These are phyloP conservation scores for Melastoma candidum DNA, from an alignment of 441 rosid genomes.

Conservation along the genomic window DNA sequence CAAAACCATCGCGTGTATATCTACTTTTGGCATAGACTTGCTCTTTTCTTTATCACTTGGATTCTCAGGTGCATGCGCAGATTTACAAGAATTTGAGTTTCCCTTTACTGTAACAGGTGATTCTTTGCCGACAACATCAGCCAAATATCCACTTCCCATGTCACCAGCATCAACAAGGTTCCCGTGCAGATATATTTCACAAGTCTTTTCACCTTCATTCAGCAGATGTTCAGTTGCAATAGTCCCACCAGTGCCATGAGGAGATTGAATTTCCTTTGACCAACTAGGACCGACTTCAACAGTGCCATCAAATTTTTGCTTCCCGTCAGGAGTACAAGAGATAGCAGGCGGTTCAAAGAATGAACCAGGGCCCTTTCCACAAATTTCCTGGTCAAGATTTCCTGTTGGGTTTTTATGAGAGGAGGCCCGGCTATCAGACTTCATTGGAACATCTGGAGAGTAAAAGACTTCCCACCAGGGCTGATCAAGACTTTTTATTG, in stretches of 20 bases:
- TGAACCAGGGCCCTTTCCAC: slow-evolving; percentile 21
- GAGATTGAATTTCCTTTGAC: slow-evolving; percentile 15
- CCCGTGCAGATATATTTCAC: slow-evolving; percentile 12
- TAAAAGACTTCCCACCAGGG: no score
- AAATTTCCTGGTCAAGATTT: slow-evolving; percentile 15
- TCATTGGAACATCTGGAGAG: no score
- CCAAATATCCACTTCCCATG: slow-evolving; percentile 20
- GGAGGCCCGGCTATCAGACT: neutral
- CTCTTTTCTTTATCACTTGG: slow-evolving; percentile 15
- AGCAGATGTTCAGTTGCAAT: slow-evolving; percentile 17
- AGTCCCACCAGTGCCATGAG: slow-evolving; percentile 18
- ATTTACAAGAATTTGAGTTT: slow-evolving; percentile 23
- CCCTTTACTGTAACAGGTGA: slow-evolving; percentile 24
- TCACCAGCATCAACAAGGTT: slow-evolving; percentile 22
- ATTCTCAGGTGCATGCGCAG: slow-evolving; percentile 27
- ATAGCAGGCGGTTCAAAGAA: slow-evolving; percentile 24
- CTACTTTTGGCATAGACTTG: slow-evolving; percentile 26
- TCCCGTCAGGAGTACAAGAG: slow-evolving; percentile 18
- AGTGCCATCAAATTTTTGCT: slow-evolving; percentile 21
- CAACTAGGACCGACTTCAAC: slow-evolving; percentile 20
- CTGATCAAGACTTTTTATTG: slow-evolving; percentile 1
- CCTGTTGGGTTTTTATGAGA: slow-evolving; percentile 23
- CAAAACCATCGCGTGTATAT: slow-evolving; percentile 36
- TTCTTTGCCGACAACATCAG: slow-evolving; percentile 30
- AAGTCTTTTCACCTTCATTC: slow-evolving; percentile 19